phyloP scores from a whole-genome alignment of 352 stramenopile genomes.

The Globisporangium takayamanum region DNA sequence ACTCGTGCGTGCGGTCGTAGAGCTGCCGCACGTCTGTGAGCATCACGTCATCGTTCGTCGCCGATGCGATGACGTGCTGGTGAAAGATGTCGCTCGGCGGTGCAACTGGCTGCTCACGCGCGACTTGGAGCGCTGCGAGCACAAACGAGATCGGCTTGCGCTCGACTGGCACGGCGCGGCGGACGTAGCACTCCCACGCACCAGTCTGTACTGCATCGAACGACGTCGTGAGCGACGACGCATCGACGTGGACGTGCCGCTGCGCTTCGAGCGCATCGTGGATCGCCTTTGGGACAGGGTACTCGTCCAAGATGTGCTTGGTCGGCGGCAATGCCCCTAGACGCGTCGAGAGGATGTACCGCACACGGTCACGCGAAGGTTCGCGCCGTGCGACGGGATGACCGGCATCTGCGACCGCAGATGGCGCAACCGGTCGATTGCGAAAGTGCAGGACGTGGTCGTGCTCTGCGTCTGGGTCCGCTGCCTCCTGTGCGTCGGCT shows the following conservation, averaged over 20 bases:
- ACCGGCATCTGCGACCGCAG: conserved; percentile 30
- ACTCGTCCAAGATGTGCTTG: conserved; percentile 64
- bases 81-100: conserved; percentile 61
- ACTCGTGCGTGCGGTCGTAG: conserved; percentile 59
- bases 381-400: conserved; percentile 28
- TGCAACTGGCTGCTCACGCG: conserved; percentile 36
- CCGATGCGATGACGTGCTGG: conserved; percentile 37
- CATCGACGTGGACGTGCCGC: conserved; percentile 57
- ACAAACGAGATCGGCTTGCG: conserved; percentile 67
- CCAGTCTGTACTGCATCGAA: conserved; percentile 36
- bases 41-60: conserved; percentile 46
- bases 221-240: conserved; percentile 47
- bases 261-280: conserved; percentile 56
- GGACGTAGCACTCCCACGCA: conserved; percentile 51
- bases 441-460: conserved; percentile 54
- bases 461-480: conserved; percentile 7
- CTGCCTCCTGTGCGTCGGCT: conserved; percentile 16
- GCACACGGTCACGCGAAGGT: conserved; percentile 30
- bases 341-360: conserved; percentile 68
- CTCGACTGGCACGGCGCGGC: conserved; percentile 52
- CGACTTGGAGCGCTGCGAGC: conserved; percentile 44
- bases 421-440: conserved; percentile 31
- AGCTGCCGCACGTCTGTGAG: conserved; percentile 58
- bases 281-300: conserved; percentile 64
- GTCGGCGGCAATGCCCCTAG: conserved; percentile 45